Evolutionary conservation across 306 rosid species (phyloP).

Genomic region (Quercus rubra): DNA sequence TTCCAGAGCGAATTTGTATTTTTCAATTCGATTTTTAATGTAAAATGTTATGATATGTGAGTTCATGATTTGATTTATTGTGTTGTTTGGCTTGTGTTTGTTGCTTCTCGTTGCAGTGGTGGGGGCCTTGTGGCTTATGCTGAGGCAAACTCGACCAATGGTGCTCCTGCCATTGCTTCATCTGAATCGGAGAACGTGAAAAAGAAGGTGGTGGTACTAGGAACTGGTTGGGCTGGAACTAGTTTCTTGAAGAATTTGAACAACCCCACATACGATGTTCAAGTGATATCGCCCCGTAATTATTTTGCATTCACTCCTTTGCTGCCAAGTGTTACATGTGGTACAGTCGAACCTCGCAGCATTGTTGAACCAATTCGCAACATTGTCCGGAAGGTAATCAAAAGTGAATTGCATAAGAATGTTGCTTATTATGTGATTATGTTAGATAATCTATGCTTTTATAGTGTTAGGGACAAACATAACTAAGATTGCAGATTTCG

Average conservation of each 20-base stretch:
- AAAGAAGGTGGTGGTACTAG: conserved; percentile 88
- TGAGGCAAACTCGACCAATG: conserved; percentile 33
- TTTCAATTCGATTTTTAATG: background rate
- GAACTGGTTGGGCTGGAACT: conserved; percentile 99
- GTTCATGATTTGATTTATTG: background rate
- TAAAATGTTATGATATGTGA: background rate
- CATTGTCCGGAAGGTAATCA: conserved; percentile 61
- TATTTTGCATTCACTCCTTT: conserved; percentile 92
- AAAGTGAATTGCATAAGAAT: background rate
- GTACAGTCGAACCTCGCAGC: conserved; percentile 93
- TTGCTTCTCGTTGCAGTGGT: conserved; percentile 54
- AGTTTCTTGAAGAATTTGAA: conserved; percentile 79
- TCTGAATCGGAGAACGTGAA: conserved; percentile 41
- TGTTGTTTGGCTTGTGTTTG: conserved; percentile 7
- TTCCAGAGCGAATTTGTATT: background rate
- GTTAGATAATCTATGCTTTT: no score
- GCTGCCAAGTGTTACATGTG: conserved; percentile 92
- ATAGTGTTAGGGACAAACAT: background rate
- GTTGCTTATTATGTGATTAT: background rate
- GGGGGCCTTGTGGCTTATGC: conserved; percentile 75
- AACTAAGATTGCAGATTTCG: background rate
- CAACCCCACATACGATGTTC: conserved; percentile 66
- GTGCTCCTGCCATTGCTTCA: conserved; percentile 13
- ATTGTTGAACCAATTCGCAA: conserved; percentile 89
- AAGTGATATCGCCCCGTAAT: conserved; percentile 87